Evolutionary conservation across 345 rosid species (phyloP).

Genomic region (Hibiscus syriacus): DNA sequence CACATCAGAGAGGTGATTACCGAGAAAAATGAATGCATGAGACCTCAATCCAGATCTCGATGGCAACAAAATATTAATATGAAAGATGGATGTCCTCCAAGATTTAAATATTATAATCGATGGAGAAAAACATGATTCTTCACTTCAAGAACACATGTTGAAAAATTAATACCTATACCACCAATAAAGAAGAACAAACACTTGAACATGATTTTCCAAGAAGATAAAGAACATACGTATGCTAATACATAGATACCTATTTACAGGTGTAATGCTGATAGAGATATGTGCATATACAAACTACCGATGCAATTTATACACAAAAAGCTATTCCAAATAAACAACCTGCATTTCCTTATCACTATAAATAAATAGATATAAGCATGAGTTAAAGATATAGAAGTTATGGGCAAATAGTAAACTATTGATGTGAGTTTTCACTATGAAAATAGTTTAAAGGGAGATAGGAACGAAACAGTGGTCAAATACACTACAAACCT

Average conservation of each 20-base stretch:
- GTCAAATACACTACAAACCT: conserved; percentile 41
- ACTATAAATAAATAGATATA: background rate
- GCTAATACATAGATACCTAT: too few relatives aligned
- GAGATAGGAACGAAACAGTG: background rate
- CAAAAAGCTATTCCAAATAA: background rate
- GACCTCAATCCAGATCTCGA: background rate
- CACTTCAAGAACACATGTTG: background rate
- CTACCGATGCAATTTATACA: background rate
- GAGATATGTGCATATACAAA: background rate
- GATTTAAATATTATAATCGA: background rate
- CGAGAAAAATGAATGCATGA: background rate
- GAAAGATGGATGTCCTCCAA: background rate
- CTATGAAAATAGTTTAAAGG: conserved; percentile 3
- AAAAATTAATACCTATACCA: background rate
- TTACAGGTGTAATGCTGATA: background rate
- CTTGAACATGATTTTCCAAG: background rate
- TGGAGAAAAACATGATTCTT: background rate
- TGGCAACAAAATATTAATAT: background rate
- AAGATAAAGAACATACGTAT: background rate
- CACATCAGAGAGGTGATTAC: background rate
- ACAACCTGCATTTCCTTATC: background rate
- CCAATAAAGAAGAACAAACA: background rate
- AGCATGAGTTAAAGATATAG: background rate
- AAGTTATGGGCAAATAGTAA: background rate
- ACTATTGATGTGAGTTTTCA: background rate